Base-by-base conservation (phyloP, 2,329 filamentous ascomycete species). In the Cladobotryum mycophilum region DNA sequence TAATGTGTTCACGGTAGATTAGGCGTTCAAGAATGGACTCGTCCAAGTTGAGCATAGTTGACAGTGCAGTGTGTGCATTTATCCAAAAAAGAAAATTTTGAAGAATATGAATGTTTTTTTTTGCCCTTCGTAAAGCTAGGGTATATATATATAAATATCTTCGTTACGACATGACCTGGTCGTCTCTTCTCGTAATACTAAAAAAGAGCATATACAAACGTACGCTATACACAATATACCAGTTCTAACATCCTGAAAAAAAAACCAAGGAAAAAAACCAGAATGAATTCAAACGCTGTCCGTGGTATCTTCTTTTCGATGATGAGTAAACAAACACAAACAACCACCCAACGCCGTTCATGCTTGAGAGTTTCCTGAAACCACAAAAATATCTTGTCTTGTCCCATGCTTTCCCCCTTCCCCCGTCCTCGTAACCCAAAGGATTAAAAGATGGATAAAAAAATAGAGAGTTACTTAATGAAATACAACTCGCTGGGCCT, bases 1-100 rank as follows among this genome's bases (percentile, higher is more conserved):
- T 62, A 62, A 58, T 61, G 60, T 63, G 57, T 30, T 59, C 56
- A 58, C 50, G 57, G 59, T 65, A 67, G 61, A 67, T 52, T 51
- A 60, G 58, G 60, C 56, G 61, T 63, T 57, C 46, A 58, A 64
- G 51, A 61, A 60, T 30, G 56, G 54, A 59, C 57, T 54, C 53
- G 53, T 59, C 55, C 55, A 56, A 53, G 18, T 25, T 38, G 30
- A 47, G 50, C 13, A 3, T 4, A 2, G n/a, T 22, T 30, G 25
- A 17, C 17, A 20, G 15, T 17, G 15, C 17, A 30, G 25, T 11
- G 25, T 25, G 22, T 30, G 25, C 25, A 30, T 30, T 7, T 30
- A 30, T 30, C 25, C 25, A 11, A 30, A 30, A 11, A 30, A 30
- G 9, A 30, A 30, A 30, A 11, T 12, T 17, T 42, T 22, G 15